phyloP scores from a whole-genome alignment of 129 eudicot species.

The Pseudognaphalium luteoalbum region DNA sequence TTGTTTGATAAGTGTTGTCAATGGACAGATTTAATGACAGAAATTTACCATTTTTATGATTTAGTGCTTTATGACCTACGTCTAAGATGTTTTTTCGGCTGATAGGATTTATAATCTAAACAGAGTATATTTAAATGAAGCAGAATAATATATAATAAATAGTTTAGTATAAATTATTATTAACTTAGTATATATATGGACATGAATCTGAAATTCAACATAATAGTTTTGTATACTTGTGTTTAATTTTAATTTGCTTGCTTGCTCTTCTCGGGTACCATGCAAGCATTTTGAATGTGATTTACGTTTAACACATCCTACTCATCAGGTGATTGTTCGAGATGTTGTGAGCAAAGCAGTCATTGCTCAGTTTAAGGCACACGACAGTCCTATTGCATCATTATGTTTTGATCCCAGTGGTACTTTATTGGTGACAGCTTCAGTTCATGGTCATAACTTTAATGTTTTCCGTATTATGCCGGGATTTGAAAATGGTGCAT shows the following conservation, averaged over 20 bases:
- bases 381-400: slow-evolving; percentile 79
- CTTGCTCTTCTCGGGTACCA: not conserved
- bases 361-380: slow-evolving; percentile 88
- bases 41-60: not conserved
- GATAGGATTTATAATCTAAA: not conserved
- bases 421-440: slow-evolving; percentile 81
- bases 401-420: slow-evolving; percentile 92
- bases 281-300: slow-evolving; percentile 5
- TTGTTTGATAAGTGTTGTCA: not conserved
- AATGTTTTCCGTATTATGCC: slow-evolving; percentile 81
- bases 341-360: slow-evolving; percentile 79
- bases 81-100: not conserved
- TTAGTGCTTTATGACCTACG: not conserved
- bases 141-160: too few species aligned
- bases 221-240: not conserved
- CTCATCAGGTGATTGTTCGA: slow-evolving; percentile 69
- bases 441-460: slow-evolving; percentile 91
- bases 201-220: not conserved
- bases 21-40: not conserved
- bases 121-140: not conserved
- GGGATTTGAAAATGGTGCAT: slow-evolving; percentile 41
- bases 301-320: not conserved
- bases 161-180: too few species aligned
- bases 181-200: not conserved
- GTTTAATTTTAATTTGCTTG: not conserved